Conservation (phyloP, 2,329 filamentous ascomycete genomes). For the Cytospora mali region DNA sequence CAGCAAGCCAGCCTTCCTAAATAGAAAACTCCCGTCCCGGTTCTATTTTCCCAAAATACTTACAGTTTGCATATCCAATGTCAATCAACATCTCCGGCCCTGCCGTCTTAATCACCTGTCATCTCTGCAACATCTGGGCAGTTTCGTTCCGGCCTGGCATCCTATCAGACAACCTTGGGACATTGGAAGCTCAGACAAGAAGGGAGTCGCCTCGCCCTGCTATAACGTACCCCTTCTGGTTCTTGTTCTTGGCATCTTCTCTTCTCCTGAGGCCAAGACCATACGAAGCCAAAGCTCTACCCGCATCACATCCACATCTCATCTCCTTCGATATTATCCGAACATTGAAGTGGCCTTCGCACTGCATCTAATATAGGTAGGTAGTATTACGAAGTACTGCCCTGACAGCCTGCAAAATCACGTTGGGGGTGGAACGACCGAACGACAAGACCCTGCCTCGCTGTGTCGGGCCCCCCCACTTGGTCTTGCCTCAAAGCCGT, state of each 20-base stretch:
- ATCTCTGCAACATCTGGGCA: constrained; percentile 5
- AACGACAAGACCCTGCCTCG: neutral
- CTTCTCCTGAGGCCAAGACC: neutral
- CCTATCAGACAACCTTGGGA: too few species aligned
- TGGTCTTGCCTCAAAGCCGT: neutral
- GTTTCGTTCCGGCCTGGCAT: neutral
- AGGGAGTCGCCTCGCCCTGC: constrained; percentile 3
- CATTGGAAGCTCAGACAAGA: constrained; percentile 7
- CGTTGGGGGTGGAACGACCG: neutral
- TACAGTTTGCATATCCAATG: neutral
- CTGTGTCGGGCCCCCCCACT: neutral
- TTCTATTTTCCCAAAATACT: too few species aligned
- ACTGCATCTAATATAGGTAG: neutral
- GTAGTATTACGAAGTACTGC: neutral
- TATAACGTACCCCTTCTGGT: neutral
- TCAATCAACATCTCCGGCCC: neutral
- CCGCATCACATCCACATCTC: neutral
- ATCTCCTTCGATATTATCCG: neutral
- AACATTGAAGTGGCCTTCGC: neutral
- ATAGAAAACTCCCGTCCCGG: neutral
- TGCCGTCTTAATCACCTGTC: constrained; percentile 7
- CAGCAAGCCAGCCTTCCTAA: neutral
- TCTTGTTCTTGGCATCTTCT: neutral
- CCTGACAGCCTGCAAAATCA: neutral
- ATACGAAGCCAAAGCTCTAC: neutral